These are phyloP conservation scores for Lichenothelia convexa DNA, from an alignment of 495 filamentous ascomycete species.

Conservation along the genomic window DNA sequence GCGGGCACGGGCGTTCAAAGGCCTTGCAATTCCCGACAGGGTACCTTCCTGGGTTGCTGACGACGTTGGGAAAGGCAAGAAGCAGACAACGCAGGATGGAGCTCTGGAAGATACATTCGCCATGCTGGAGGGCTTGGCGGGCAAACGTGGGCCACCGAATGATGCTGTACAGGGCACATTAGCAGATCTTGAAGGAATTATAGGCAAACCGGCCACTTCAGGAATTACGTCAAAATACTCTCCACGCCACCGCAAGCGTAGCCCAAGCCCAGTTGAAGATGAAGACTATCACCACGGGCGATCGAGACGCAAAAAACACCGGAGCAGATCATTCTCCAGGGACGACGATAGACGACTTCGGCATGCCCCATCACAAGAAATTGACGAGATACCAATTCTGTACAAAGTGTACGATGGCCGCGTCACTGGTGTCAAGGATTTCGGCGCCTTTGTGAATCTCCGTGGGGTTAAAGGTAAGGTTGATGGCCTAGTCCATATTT, in stretches of 20 bases:
- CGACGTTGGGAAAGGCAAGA: conserved; percentile 5
- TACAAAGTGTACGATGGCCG: conserved; percentile 82
- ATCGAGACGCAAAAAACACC: conserved; percentile 15
- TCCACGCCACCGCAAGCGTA: conserved; percentile 35
- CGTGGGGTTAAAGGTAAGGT: conserved; percentile 70
- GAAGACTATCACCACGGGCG: conserved; percentile 27
- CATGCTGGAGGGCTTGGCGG: conserved; percentile 68
- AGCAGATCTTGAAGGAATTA: conserved; percentile 28
- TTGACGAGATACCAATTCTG: conserved; percentile 63
- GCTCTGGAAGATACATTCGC: conserved; percentile 90
- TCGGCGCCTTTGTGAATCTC: conserved; percentile 91
- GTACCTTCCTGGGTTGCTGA: conserved; percentile 40
- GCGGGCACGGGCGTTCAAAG: conserved; percentile 72
- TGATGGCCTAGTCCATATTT: conserved; percentile 90
- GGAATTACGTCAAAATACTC: too few relatives aligned
- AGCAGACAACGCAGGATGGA: conserved; percentile 10
- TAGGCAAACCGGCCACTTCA: too few relatives aligned
- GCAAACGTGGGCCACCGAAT: conserved; percentile 32
- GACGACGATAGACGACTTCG: conserved; percentile 45
- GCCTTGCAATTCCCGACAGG: conserved; percentile 73
- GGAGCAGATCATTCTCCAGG: too few relatives aligned
- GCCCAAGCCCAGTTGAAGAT: conserved; percentile 32
- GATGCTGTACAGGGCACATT: conserved; percentile 30
- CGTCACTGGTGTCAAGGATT: conserved; percentile 84
- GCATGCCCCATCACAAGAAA: conserved; percentile 53